Evolutionary conservation across 2,329 filamentous ascomycete species (phyloP).

Genomic region (Talaromyces sp.): DNA sequence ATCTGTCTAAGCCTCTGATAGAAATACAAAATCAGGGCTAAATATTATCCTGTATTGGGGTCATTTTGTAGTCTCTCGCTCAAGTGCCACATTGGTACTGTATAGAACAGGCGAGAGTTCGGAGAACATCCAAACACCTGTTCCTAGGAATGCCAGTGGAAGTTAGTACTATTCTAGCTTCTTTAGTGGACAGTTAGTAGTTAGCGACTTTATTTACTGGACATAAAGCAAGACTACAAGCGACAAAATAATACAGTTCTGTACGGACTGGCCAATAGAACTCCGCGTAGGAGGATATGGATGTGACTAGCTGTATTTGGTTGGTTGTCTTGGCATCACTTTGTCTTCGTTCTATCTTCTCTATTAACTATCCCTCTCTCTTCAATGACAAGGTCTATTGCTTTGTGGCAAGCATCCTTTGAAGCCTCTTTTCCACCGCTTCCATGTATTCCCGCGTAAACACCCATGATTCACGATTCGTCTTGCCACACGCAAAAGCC

Average conservation of each 20-base stretch:
- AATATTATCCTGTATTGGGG: too few species aligned
- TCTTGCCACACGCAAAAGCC: slow-evolving; percentile 86
- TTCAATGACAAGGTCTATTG: background rate
- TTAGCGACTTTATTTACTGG: too few species aligned
- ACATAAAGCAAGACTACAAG: too few species aligned
- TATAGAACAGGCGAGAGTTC: background rate
- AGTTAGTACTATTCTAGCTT: too few species aligned
- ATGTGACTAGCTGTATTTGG: background rate
- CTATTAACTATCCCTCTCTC: too few species aligned
- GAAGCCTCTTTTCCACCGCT: slow-evolving; percentile 80
- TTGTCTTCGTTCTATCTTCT: too few species aligned
- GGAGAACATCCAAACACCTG: too few species aligned
- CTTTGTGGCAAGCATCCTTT: background rate
- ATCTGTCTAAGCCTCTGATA: background rate
- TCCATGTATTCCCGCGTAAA: slow-evolving; percentile 87
- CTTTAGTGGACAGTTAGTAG: too few species aligned
- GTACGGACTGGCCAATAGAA: background rate
- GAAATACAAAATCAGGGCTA: background rate
- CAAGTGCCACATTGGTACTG: background rate
- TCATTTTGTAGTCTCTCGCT: background rate
- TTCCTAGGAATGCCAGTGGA: too few species aligned
- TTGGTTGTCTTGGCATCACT: background rate
- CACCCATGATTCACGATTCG: slow-evolving; percentile 74
- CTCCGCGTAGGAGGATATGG: background rate
- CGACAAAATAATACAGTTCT: too few species aligned